These are phyloP conservation scores for Sphaerostilbella broomeana DNA, from an alignment of 2,329 filamentous ascomycete genomes.

Conservation along the genomic window DNA sequence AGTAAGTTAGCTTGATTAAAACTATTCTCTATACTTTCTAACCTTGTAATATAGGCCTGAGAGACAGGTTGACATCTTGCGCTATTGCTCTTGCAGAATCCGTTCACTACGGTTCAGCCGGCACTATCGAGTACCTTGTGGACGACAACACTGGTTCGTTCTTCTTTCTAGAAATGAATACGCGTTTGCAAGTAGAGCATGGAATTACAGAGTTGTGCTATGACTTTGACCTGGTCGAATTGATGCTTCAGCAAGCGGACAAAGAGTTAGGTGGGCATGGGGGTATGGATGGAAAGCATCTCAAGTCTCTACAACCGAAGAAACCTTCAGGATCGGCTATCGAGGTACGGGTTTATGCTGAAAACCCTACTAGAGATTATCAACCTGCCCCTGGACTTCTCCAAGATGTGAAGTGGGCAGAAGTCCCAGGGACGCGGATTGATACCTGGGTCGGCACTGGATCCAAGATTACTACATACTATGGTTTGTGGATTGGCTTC, in stretches of 20 bases:
- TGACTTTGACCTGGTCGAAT: constrained; percentile 62
- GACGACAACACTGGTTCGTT: constrained; percentile 31
- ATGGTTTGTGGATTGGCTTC: constrained; percentile 49
- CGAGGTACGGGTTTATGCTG: constrained; percentile 36
- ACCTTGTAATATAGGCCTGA: constrained; percentile 25
- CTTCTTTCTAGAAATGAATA: constrained; percentile 45
- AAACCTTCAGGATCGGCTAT: constrained; percentile 25
- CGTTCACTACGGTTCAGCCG: constrained; percentile 35
- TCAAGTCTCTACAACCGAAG: neutral
- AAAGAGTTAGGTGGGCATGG: neutral
- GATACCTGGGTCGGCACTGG: constrained; percentile 63
- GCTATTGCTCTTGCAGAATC: constrained; percentile 30
- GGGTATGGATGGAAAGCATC: neutral
- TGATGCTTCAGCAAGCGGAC: constrained; percentile 32
- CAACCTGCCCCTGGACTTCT: constrained; percentile 53
- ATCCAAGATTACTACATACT: constrained; percentile 65
- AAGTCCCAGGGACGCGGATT: constrained; percentile 47
- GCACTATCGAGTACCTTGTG: constrained; percentile 41
- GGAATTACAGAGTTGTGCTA: constrained; percentile 65
- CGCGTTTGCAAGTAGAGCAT: constrained; percentile 44
- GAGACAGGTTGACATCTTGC: constrained; percentile 30
- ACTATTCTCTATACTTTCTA: constrained; percentile 16
- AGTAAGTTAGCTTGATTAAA: neutral
- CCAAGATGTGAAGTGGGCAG: constrained; percentile 42
- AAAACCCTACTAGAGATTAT: constrained; percentile 52